Evolutionary conservation across 2,329 filamentous ascomycete genomes (phyloP), one percentile per base, ranked within the genome.

Genomic region (Penicillium sp.): DNA sequence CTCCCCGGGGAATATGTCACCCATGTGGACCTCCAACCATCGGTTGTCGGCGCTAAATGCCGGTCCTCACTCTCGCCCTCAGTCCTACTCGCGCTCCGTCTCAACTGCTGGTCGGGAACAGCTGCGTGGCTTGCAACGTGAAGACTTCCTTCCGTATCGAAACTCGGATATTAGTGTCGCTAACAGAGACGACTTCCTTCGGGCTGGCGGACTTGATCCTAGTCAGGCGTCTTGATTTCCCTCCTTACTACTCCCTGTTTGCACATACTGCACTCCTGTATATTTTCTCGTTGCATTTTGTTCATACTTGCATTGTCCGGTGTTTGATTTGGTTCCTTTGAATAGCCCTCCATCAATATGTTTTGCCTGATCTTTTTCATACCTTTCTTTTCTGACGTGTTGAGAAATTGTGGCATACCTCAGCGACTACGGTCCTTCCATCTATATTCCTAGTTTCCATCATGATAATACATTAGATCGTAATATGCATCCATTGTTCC

Each of bases 151-250:
- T 38, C 71, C 63, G 48, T 73, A 74, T 55, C 70, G 70, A 38
- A 72, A 72, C 50, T 71, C 70, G n/a, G 72, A 74, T 56, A 61
- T 74, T 18, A 73, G 69, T 54, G 53, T 62, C 15, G 68, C 69
- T 39, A 67, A 71, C 67, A 59, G 66, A 27, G 71, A 73, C 7
- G 70, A 71, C 31, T 72, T 73, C 31, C 40, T 70, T 6, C 61
- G 66, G 29, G 67, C 68, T 27, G 66, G 61, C 44, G 59, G 66
- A 12, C 41, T 59, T 25, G 18, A 16, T 51, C 60, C 53, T 35
- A 56, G 49, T 51, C 39, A 34, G 27, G 40, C 21, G 2, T 48
- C 25, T 46, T 35, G 50, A 27, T 18, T 31, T 27, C 32, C 9
- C 23, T 27, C n/a, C 18, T 34, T 7, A 10, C 8, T 13, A 35